Evolutionary conservation across 352 stramenopile species (phyloP), one percentile per base, ranked within the genome.

Genomic region (Pythium volutum): DNA sequence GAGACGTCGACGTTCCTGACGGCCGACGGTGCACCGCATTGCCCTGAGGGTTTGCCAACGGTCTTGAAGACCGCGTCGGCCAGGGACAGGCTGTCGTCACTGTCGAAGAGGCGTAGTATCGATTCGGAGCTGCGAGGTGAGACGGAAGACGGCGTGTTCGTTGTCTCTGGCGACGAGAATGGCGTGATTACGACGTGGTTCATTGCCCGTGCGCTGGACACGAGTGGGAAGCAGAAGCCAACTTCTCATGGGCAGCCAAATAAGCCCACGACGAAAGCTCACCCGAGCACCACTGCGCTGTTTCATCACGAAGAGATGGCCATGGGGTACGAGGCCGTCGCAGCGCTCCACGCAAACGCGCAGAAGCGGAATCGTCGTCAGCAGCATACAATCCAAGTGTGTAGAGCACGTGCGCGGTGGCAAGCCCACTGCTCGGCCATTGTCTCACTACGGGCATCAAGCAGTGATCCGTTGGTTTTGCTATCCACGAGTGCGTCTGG

Each of bases 281-380:
- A 55, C 53, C 38, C 58, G 39, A 69, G 25, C 66, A 68, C n/a
- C n/a, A n/a, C 23, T 23, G 46, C 49, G 25, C 51, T 73, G 20
- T 73, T 85, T 33, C 77, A 84, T 42, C 77, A 86, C 45, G 73
- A 84, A 66, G 80, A 85, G 51, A 85, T 82, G 59, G 45, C 70
- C 4, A 49, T 90, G 15, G 71, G 69, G 10, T 84, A 83, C 47
- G 76, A 88, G 31, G 71, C 76, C 1, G 64, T 89, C 22, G 68
- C 65, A 18, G 73, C 73, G 14, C 67, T 89, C 3, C 79, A 84
- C 52, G 66, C 73, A 14, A 79, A 80, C 25, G 75, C 69, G 14
- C 47, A 48, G 15, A 29, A 63, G 31, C 14, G 38, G 15, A 53
- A 20, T 14, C 26, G 22, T 38, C 52, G 23, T 18, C 38, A 48